Evolutionary conservation across 257 asterid genomes (phyloP), one percentile per base, ranked within the genome.

Genomic region (Striga asiatica): DNA sequence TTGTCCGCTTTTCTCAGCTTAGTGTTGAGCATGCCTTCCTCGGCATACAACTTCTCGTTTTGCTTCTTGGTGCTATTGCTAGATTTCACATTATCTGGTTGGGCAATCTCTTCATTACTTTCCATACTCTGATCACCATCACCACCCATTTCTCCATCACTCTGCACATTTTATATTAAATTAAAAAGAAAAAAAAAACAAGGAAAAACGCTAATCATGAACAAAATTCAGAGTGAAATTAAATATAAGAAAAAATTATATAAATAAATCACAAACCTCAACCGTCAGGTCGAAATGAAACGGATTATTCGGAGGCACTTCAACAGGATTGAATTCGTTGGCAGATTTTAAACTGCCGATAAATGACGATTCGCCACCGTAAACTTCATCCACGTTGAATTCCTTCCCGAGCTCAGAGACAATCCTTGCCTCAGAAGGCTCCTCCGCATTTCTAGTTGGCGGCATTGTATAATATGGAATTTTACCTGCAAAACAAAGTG

Each of bases 301-400:
- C 19, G 98, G 94, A 49, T 49, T 10, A 58, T 64, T 88, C 35
- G 95, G 50, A 11, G 95, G 93, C 31, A 88, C 91, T 79, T 82
- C 91, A 42, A 82, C 82, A 32, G 93, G 79, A 64, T 71, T 75
- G 62, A 88, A 84, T 46, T 92, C 95, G 56, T 60, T 56, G 13
- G 76, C 78, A n/a, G 95, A 88, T 79, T 92, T 92, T 69, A 88
- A 83, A 76, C 98, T 84, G 45, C 98, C 97, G 52, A 92, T 92
- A 63, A 78, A 78, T n/a, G 95, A 72, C 32, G 94, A 69, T 71
- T 92, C 97, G n/a, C 60, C 65, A 12, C 88, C 86, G 72, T 88
- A 92, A 57, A 84, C 91, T 73, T 88, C 98, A 61, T 92, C 86
- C 2, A 79, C 77, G 38, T 82, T 68, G 43, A 88, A 84, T 62